Evolutionary conservation across 1,284 basidiomycete genomes (phyloP).

Genomic region (Melampsora americana): DNA sequence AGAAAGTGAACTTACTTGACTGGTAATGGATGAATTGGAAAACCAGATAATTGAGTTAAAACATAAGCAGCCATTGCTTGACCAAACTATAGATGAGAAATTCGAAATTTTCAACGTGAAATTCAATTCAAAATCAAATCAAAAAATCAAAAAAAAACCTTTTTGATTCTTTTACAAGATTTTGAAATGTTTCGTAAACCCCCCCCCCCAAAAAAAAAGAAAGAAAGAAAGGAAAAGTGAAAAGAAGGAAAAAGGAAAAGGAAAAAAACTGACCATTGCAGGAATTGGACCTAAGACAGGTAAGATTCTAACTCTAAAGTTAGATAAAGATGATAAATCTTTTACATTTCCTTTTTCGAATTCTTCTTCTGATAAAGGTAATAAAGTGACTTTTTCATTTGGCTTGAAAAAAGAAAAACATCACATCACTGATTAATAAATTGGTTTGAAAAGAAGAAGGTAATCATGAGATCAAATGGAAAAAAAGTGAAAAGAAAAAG

Average conservation of each 20-base stretch:
- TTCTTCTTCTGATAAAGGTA: constrained; percentile 88
- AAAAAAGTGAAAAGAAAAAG: neutral
- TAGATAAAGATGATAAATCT: constrained; percentile 85
- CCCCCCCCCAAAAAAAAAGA: too few relatives aligned
- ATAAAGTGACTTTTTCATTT: constrained; percentile 71
- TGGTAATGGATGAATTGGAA: constrained; percentile 73
- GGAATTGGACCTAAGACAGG: constrained; percentile 69
- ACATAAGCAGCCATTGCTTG: constrained; percentile 82
- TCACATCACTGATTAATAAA: constrained; percentile 53
- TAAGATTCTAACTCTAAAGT: constrained; percentile 85
- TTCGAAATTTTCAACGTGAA: too few relatives aligned
- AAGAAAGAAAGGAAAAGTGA: too few relatives aligned
- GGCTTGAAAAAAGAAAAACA: constrained; percentile 97
- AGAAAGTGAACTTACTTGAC: constrained; percentile 63
- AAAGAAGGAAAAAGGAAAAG: constrained; percentile 55
- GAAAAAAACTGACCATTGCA: constrained; percentile 44
- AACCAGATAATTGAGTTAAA: constrained; percentile 74
- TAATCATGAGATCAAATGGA: too few relatives aligned
- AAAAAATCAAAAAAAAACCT: neutral
- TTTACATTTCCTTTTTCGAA: constrained; percentile 83
- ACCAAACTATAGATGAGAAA: constrained; percentile 66
- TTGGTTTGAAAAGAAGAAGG: too few relatives aligned
- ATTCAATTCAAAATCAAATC: too few relatives aligned
- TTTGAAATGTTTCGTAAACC: too few relatives aligned
- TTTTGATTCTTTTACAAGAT: too few relatives aligned